Evolutionary conservation across 441 rosid species (phyloP).

Genomic region (Corymbia citriodora): DNA sequence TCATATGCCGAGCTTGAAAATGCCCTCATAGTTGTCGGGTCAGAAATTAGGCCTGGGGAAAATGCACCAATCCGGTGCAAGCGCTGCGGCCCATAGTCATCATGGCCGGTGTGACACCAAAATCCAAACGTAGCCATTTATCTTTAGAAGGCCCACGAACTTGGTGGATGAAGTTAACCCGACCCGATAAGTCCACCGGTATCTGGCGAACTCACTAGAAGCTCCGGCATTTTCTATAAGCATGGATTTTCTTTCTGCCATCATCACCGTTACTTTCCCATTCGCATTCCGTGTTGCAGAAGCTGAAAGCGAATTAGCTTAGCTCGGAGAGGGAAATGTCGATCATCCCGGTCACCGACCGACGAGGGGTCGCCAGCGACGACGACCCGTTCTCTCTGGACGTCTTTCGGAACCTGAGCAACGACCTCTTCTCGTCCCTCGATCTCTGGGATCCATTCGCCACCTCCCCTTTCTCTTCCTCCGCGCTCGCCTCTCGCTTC

Average conservation of each 20-base stretch:
- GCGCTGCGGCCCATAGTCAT: not conserved
- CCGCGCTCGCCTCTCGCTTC: not conserved
- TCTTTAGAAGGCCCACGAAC: not conserved
- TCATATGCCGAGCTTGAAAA: not conserved
- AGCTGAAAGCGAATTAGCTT: not conserved
- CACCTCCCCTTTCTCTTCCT: not conserved
- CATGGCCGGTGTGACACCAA: not conserved
- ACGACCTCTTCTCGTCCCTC: slow-evolving; percentile 7
- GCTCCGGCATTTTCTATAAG: not conserved
- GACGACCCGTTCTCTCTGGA: slow-evolving; percentile 1
- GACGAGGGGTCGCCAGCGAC: not conserved
- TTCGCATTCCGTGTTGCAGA: not conserved
- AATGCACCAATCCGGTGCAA: not conserved
- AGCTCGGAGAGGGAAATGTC: not conserved
- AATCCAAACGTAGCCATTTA: not conserved
- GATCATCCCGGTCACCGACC: not conserved
- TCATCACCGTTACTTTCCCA: rapidly evolving
- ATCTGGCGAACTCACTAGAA: not conserved
- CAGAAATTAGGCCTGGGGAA: not conserved
- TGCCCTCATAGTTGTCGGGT: not conserved
- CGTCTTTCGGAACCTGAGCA: not conserved
- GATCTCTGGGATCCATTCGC: not conserved
- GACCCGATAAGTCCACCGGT: not conserved
- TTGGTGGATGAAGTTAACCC: not conserved
- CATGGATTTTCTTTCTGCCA: not conserved